A percentile compares a stretch with the other conserved stretches of the same genome.
Conservation (phyloP, 352 stramenopile genomes). For the Phytopythium kandeliae region DNA sequence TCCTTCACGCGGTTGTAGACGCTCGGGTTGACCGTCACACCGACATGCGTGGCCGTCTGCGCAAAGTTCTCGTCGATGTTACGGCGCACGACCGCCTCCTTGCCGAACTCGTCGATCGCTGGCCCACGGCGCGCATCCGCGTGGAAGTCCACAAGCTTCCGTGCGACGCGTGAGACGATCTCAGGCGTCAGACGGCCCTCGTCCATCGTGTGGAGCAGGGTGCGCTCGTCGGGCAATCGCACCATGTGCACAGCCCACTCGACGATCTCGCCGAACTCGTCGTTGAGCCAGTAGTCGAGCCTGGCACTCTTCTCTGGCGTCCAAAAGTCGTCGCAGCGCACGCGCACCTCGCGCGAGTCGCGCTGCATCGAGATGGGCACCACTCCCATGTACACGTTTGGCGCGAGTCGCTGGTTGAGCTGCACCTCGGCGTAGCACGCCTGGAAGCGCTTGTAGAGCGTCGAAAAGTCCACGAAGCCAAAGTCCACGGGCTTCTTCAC, state of each 20-base stretch:
- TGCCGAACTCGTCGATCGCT: constrained; percentile 54
- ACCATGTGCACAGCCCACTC: constrained; percentile 77
- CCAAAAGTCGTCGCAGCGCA: constrained; percentile 64
- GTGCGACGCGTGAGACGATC: constrained; percentile 34
- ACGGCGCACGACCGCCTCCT: constrained; percentile 35
- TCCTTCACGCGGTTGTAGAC: constrained; percentile 51
- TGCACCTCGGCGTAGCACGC: constrained; percentile 63
- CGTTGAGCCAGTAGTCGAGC: constrained; percentile 61
- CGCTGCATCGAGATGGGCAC: constrained; percentile 64
- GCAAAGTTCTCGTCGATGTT: constrained; percentile 78
- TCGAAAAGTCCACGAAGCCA: constrained; percentile 68
- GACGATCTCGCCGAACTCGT: constrained; percentile 63
- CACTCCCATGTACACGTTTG: constrained; percentile 58
- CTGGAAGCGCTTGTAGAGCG: constrained; percentile 68
- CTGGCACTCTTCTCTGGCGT: constrained; percentile 51
- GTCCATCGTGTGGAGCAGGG: constrained; percentile 35
- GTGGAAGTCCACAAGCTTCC: constrained; percentile 53
- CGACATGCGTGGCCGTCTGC: constrained; percentile 44
- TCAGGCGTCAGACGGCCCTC: constrained; percentile 21
- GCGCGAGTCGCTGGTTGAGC: constrained; percentile 64
- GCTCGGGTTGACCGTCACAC: constrained; percentile 30
- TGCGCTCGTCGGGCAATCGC: constrained; percentile 50
- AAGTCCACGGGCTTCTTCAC: constrained; percentile 75
- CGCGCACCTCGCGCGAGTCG: constrained; percentile 36
- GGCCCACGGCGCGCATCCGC: constrained; percentile 38